A percentile compares a stretch with the other conserved stretches of the same genome.
Evolutionary conservation across 2,329 filamentous ascomycete genomes (phyloP).

Genomic region (Davidsoniella australis): DNA sequence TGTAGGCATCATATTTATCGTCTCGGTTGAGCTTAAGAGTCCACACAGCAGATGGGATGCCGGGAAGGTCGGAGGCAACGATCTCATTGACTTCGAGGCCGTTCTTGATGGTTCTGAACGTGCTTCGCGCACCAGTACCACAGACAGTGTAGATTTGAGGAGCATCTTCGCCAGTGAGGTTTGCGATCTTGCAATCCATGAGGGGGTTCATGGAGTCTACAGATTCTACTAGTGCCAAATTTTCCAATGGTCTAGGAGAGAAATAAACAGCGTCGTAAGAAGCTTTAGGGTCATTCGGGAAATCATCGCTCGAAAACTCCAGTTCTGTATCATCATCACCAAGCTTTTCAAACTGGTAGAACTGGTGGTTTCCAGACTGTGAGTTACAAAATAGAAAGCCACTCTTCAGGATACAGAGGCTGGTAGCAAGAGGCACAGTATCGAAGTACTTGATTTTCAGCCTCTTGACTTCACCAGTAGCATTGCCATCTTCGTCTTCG

Average conservation of each 20-base stretch:
- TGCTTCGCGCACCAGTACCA: slow-evolving; percentile 73
- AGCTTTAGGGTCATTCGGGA: slow-evolving; percentile 55
- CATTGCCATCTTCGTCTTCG: slow-evolving; percentile 59
- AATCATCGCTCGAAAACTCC: slow-evolving; percentile 71
- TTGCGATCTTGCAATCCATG: slow-evolving; percentile 80
- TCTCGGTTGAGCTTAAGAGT: slow-evolving; percentile 70
- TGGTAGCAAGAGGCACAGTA: slow-evolving; percentile 76
- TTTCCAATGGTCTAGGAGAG: slow-evolving; percentile 60
- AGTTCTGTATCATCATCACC: slow-evolving; percentile 87
- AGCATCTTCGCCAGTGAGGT: slow-evolving; percentile 79
- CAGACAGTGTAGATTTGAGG: slow-evolving; percentile 92
- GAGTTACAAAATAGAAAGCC: slow-evolving; percentile 87
- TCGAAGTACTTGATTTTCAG: slow-evolving; percentile 97
- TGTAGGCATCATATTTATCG: slow-evolving; percentile 84
- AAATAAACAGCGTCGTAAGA: slow-evolving; percentile 72
- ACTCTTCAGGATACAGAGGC: slow-evolving; percentile 82
- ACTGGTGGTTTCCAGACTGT: slow-evolving; percentile 82
- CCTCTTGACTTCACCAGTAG: slow-evolving; percentile 63
- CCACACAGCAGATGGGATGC: slow-evolving; percentile 85
- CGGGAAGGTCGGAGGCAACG: slow-evolving; percentile 80
- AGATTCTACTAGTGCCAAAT: slow-evolving; percentile 68
- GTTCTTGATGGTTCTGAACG: slow-evolving; percentile 82
- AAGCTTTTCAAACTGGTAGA: slow-evolving; percentile 95
- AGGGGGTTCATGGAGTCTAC: slow-evolving; percentile 82
- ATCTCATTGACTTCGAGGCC: slow-evolving; percentile 87